Base-by-base conservation (phyloP, 768 basidiomycete species). In the Sarcomyxa edulis region DNA sequence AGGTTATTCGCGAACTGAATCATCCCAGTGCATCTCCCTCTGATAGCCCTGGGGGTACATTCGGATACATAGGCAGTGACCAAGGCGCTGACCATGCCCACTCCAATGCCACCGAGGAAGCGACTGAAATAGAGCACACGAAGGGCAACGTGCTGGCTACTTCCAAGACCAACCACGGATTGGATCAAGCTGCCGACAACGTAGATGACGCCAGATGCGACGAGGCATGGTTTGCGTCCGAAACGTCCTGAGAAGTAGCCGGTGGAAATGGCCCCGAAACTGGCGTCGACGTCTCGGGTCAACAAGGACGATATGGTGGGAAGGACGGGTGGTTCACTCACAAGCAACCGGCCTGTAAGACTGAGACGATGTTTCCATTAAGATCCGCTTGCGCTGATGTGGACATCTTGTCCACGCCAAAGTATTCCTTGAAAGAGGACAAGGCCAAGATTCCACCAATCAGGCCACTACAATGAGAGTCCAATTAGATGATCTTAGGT, bases 101-200 rank as follows among this genome's bases (percentile, higher is more conserved):
- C 66, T 6, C 81, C 79, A 35, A 81, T 60, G 14, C 83, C 81
- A 5, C 72, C 68, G 0, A 84, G 39, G 54, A 81, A 82, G 4
- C 77, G 66, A 37, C 69, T 61, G 46, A 68, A 68, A 45, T 67
- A 72, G 25, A 72, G 58, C 6, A 70, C 60, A 7, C 50, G 50
- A 7, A 70, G 49, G n/a, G n/a, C n/a, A n/a, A n/a, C n/a, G n/a
- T n/a, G n/a, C n/a, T n/a, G n/a, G n/a, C n/a, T n/a, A 14, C 47
- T 72, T 26, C 70, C 67, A 1, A 74, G 42, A 1, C 72, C 71
- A 15, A 60, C 58, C 32, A 74, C 40, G 14, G 57, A 55, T 44
- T 76, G 74, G 20, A 76, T 49, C n/a, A 64, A 22, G 39, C 70
- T 72, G 22, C 75, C 74, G 20, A 75, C 40, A 39, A 73, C 35